Evolutionary conservation across 2,329 filamentous ascomycete genomes (phyloP).

Genomic region (Nigrospora sphaerica): DNA sequence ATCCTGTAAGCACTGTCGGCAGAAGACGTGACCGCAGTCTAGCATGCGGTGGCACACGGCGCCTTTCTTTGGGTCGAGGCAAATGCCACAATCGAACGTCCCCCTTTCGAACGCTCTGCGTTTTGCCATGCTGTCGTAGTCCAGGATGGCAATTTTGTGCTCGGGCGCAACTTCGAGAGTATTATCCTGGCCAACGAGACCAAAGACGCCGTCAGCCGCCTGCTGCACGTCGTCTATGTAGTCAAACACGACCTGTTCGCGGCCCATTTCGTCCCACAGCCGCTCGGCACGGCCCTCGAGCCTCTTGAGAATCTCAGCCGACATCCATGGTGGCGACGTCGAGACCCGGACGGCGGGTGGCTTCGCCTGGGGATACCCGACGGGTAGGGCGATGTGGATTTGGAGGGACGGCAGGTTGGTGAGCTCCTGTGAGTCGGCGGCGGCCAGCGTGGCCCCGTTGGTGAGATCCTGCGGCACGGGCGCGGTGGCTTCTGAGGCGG

Average conservation of each 20-base stretch:
- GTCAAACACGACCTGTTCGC: slow-evolving; percentile 50
- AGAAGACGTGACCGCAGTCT: slow-evolving; percentile 88
- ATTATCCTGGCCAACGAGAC: slow-evolving; percentile 39
- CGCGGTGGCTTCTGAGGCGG: slow-evolving; percentile 28
- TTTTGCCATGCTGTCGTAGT: slow-evolving; percentile 70
- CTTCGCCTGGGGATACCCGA: slow-evolving; percentile 47
- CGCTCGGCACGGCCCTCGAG: slow-evolving; percentile 42
- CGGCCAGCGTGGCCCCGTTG: slow-evolving; percentile 1
- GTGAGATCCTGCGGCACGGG: slow-evolving; percentile 7
- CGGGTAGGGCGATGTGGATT: slow-evolving; percentile 46
- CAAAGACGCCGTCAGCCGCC: slow-evolving; percentile 53
- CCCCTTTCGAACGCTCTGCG: slow-evolving; percentile 70
- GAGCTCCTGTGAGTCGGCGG: slow-evolving; percentile 40
- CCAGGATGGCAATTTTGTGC: slow-evolving; percentile 65
- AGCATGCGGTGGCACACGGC: slow-evolving; percentile 71
- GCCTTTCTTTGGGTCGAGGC: slow-evolving; percentile 90
- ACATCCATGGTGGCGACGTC: slow-evolving; percentile 52
- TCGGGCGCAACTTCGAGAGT: slow-evolving; percentile 44
- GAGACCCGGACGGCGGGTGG: slow-evolving; percentile 45
- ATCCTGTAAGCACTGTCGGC: slow-evolving; percentile 75
- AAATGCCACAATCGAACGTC: slow-evolving; percentile 84
- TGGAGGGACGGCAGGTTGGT: slow-evolving; percentile 52
- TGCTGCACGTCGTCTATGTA: slow-evolving; percentile 59
- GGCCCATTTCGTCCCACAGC: slow-evolving; percentile 58
- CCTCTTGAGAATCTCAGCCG: slow-evolving; percentile 34